Evolutionary conservation across 163 green algal genomes (phyloP), one percentile per base, ranked within the genome.

Genomic region (Chlorella variabilis): DNA sequence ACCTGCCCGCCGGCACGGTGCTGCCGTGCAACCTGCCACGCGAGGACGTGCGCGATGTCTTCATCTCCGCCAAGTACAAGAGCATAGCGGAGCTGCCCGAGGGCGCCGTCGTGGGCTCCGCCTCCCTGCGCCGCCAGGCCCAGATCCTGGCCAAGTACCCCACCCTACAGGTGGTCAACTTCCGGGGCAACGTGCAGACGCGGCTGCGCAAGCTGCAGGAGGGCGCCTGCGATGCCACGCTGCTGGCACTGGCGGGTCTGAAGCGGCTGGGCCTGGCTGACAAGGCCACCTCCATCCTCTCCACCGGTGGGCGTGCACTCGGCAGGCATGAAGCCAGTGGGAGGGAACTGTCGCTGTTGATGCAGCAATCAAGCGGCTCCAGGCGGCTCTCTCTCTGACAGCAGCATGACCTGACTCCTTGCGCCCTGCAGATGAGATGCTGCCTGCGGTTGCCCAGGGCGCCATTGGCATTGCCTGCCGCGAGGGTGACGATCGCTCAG

Each of bases 101-200:
- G 71, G 96, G 96, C 41, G 86, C 94, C 9, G 76, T 97, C 0
- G 92, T 99, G 5, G 97, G 97, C 80, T 95, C 88, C 31, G 96
- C 97, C 31, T 96, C 91, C 36, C 90, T 99, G 45, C 87, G 97
- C 31, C 88, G 97, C 25, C 95, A 98, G 81, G 94, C 95, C 7
- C 97, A 99, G 87, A 93, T 99, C 66, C 92, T 99, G 49, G 86
- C 92, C 86, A 96, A 96, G 85, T 97, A 96, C 88, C 97, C 97
- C 23, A 85, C 94, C 83, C 88, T 99, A 49, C 82, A 91, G 84
- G 83, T 94, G 7, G 93, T 97, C 31, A 99, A 98, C 89, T 99
- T 99, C 94, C 92, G 97, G 42, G 97, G 97, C 76, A 99, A 99
- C 84, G 97, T 99, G 85, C 97, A 99, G 89, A 97, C 92, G 20